Conservation (phyloP, 2,329 filamentous ascomycete species). For the Didymella keratinophila region DNA sequence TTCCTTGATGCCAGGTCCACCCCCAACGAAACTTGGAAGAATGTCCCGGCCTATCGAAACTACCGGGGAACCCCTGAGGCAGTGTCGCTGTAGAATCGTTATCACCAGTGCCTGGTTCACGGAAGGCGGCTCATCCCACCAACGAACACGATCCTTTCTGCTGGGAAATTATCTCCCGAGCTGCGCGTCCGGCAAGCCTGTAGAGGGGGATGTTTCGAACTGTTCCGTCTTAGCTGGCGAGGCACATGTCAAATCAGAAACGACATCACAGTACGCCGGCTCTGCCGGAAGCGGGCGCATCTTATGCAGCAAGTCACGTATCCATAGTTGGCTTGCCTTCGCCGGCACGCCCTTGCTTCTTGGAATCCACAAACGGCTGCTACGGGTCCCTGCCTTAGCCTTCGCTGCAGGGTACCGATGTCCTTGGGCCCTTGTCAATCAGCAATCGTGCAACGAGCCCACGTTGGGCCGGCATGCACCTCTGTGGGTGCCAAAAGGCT, state of each 20-base stretch:
- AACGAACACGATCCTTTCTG: background rate
- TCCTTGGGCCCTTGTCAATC: background rate
- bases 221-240: background rate
- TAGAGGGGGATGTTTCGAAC: too few relatives aligned
- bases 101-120: constrained; percentile 1
- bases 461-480: constrained; percentile 5
- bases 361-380: background rate
- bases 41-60: background rate
- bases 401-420: constrained; percentile 6
- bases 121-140: constrained; percentile 2
- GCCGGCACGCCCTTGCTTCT: background rate
- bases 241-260: background rate
- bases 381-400: constrained; percentile 1
- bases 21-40: background rate
- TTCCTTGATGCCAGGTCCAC: background rate
- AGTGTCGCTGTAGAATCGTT: background rate
- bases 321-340: background rate
- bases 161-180: background rate
- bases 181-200: background rate
- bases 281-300: background rate
- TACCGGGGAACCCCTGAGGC: background rate
- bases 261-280: background rate
- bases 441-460: background rate
- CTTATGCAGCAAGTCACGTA: background rate
- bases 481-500: background rate